Conservation (phyloP, 208 protist genomes). For the Trypanosoma scelopori region DNA sequence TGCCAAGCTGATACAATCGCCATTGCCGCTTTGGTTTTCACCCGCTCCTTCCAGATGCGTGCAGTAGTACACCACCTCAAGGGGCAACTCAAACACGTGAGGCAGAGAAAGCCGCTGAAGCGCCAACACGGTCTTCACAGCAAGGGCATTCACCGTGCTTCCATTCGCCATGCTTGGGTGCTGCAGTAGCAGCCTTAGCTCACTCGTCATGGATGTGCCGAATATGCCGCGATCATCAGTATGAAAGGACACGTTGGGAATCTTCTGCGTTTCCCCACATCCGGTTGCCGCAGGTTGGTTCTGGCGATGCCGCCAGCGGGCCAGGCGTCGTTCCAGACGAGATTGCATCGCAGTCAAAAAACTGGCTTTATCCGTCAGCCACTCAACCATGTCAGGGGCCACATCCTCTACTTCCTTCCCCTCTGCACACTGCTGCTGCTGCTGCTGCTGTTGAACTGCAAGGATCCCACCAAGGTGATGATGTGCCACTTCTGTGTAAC, state of each 20-base stretch:
- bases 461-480: constrained; percentile 58
- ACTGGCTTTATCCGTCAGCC: background rate
- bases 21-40: background rate
- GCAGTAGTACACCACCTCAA: constrained; percentile 43
- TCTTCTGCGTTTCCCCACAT: background rate
- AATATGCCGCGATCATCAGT: constrained; percentile 90
- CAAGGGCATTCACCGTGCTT: background rate
- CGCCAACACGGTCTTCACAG: constrained; percentile 33
- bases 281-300: background rate
- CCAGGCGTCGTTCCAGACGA: constrained; percentile 11
- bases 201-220: constrained; percentile 52
- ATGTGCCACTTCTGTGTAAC: constrained; percentile 43
- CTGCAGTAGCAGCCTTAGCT: constrained; percentile 49
- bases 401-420: constrained; percentile 1
- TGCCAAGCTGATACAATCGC: background rate
- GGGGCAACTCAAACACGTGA: constrained; percentile 59
- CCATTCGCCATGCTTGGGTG: constrained; percentile 31
- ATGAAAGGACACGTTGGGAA: constrained; percentile 71
- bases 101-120: constrained; percentile 51
- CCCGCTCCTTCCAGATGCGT: background rate
- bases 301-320: constrained; percentile 4
- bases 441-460: constrained; percentile 1
- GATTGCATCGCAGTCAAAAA: constrained; percentile 15
- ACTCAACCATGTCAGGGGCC: background rate
- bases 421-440: constrained; percentile 3